A percentile compares a stretch with the other conserved stretches of the same genome.
Conservation (phyloP, 352 stramenopile species). For the Globisporangium megalacanthum region DNA sequence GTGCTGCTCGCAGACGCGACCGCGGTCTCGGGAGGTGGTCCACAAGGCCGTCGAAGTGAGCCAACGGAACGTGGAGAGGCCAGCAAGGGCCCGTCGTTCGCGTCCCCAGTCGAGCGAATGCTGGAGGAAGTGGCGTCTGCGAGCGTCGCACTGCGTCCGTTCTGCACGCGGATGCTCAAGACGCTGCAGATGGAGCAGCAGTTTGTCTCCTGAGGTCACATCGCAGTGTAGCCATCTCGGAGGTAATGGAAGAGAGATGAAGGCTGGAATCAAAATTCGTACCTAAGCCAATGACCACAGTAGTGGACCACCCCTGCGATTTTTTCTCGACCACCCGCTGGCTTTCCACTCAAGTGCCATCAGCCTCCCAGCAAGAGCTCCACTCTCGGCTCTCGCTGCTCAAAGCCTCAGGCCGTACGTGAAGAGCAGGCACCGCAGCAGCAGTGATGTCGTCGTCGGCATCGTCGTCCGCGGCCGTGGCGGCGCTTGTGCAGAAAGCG, state of each 20-base stretch:
- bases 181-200: neutral
- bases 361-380: too few relatives aligned
- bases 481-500: conserved; percentile 66
- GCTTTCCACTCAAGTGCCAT: neutral
- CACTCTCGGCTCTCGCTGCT: neutral
- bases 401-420: too few relatives aligned
- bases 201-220: too few relatives aligned
- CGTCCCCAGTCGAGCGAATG: neutral
- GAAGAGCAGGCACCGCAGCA: neutral
- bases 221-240: neutral
- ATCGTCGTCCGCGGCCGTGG: conserved; percentile 34
- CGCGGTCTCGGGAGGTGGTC: neutral
- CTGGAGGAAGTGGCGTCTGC: conserved; percentile 4
- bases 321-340: conserved; percentile 3
- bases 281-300: neutral
- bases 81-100: neutral
- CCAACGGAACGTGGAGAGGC: neutral
- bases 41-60: neutral
- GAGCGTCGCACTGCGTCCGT: conserved; percentile 2
- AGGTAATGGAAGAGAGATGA: neutral
- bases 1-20: conserved; percentile 30
- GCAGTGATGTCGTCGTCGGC: conserved; percentile 39
- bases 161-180: conserved; percentile 6
- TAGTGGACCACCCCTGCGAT: neutral
- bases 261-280: neutral